Conservation (phyloP, 805 yeast genomes). For the Schizosaccharomyces osmophilus region DNA sequence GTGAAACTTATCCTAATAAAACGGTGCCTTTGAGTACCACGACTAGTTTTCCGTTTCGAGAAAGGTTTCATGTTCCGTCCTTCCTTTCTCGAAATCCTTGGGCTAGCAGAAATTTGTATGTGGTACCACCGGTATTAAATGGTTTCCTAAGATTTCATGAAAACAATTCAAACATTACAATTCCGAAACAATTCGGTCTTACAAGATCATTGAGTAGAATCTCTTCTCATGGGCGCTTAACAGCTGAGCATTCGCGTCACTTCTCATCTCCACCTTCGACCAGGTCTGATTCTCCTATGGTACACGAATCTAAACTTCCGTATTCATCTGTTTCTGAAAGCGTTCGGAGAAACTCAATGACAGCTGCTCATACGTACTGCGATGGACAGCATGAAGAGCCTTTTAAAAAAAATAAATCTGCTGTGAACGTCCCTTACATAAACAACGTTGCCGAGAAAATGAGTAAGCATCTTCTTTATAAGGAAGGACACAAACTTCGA, state of each 20-base stretch:
- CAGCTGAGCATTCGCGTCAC: background rate
- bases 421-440: background rate
- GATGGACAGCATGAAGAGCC: background rate
- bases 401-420: background rate
- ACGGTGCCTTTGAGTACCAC: slow-evolving; percentile 1
- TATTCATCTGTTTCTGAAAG: background rate
- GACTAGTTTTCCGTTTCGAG: background rate
- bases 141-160: background rate
- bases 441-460: background rate
- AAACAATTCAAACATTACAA: background rate
- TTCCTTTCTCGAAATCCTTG: background rate
- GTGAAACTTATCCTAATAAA: slow-evolving; percentile 6
- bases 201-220: background rate
- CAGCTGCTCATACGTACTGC: background rate
- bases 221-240: background rate
- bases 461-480: background rate
- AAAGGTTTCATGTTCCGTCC: background rate
- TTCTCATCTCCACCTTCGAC: background rate
- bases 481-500: background rate
- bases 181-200: background rate
- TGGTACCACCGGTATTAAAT: background rate
- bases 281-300: background rate
- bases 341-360: background rate
- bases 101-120: background rate
- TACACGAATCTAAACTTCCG: background rate